These are phyloP conservation scores for Aspergillus fumigatus DNA, from an alignment of 2,329 filamentous ascomycete species.

Conservation along the genomic window DNA sequence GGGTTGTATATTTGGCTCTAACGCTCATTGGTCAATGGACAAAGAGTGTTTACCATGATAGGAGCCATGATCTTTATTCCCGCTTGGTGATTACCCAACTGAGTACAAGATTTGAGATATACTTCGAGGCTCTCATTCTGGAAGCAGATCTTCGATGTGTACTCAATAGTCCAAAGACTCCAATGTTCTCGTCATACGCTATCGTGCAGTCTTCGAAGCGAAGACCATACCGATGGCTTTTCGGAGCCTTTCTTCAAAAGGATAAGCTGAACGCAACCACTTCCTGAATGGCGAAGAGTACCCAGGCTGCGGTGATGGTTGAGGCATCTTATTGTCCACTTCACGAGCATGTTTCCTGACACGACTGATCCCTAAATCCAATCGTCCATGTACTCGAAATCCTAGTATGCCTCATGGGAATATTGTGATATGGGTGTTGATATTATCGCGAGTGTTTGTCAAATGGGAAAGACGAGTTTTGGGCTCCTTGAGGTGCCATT, in stretches of 20 bases:
- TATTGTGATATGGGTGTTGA: neutral
- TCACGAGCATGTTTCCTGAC: neutral
- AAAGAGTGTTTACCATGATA: neutral
- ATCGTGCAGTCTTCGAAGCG: neutral
- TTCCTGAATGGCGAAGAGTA: neutral
- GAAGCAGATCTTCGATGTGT: neutral
- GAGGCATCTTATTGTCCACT: neutral
- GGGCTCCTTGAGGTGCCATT: conserved; percentile 20
- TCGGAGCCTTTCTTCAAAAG: neutral
- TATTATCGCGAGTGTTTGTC: conserved; percentile 13
- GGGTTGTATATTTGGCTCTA: neutral
- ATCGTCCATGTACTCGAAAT: conserved; percentile 1
- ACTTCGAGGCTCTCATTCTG: neutral
- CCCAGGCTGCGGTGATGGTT: neutral
- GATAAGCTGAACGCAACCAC: neutral
- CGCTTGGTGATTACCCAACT: neutral
- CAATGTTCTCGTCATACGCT: neutral
- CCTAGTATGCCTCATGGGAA: neutral
- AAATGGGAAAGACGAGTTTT: conserved; percentile 16
- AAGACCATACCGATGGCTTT: neutral
- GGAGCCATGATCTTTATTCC: neutral
- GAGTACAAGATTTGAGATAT: neutral
- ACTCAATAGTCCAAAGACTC: neutral
- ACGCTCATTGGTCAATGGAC: neutral
- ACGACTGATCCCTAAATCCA: neutral